Evolutionary conservation across 2,329 filamentous ascomycete species (phyloP).

Genomic region (Thelonectria blattea): DNA sequence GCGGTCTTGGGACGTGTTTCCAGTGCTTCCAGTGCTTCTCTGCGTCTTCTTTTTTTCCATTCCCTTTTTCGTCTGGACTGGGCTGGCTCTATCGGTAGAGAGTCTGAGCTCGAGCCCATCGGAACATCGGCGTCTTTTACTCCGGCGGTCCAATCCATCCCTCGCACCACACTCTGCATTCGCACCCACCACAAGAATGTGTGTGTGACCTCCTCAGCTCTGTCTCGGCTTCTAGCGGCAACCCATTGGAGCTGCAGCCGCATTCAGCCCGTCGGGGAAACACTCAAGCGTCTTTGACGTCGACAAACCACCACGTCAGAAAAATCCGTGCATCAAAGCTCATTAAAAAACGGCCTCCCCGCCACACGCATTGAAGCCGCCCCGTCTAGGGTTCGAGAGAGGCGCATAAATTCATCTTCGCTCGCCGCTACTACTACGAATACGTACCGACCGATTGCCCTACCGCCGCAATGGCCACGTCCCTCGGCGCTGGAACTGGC

Average conservation of each 20-base stretch:
- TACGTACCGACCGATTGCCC: not conserved
- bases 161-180: not conserved
- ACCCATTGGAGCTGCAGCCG: conserved; percentile 25
- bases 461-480: conserved; percentile 40
- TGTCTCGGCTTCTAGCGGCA: conserved; percentile 28
- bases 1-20: not conserved
- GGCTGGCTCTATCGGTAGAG: too few relatives aligned
- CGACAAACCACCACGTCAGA: conserved; percentile 27
- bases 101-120: not conserved
- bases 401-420: conserved; percentile 13
- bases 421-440: conserved; percentile 13
- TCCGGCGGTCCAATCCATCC: not conserved
- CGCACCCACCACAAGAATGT: not conserved
- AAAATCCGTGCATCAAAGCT: conserved; percentile 21
- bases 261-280: conserved; percentile 25
- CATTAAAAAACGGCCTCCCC: not conserved
- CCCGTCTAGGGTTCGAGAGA: conserved; percentile 6
- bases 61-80: not conserved
- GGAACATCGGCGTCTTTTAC: conserved; percentile 6
- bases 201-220: not conserved
- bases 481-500: conserved; percentile 43
- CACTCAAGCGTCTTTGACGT: conserved; percentile 35
- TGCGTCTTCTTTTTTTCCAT: conserved; percentile 7
- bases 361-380: conserved; percentile 16
- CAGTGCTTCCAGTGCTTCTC: not conserved